Percentiles rank a stretch among this genome's conserved stretches.
Conservation (phyloP, 169 alveolate genomes). For the Plasmodium sp. region DNA sequence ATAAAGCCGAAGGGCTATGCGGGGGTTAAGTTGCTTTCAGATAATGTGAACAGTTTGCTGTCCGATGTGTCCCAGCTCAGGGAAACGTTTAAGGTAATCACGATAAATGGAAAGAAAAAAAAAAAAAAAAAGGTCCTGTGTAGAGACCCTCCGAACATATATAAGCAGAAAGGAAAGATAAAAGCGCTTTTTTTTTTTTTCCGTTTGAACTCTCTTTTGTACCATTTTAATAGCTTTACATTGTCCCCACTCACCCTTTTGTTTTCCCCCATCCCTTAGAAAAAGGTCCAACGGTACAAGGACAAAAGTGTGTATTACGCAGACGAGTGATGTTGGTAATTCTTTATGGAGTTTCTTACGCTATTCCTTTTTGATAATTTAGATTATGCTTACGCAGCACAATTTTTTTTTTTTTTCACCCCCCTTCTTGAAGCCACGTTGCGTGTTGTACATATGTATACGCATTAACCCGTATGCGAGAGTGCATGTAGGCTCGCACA, state of each 20-base stretch:
- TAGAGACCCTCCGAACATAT: neutral
- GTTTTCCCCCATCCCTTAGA: constrained; percentile 11
- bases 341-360: neutral
- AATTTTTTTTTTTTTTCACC: neutral
- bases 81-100: constrained; percentile 38
- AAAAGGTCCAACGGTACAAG: constrained; percentile 42
- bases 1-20: constrained; percentile 70
- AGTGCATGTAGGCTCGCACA: neutral
- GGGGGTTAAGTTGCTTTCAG: constrained; percentile 72
- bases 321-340: constrained; percentile 6
- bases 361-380: neutral
- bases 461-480: neutral
- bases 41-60: constrained; percentile 11
- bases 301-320: constrained; percentile 32
- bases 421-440: neutral
- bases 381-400: neutral
- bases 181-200: neutral
- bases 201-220: neutral
- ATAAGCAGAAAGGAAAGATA: neutral
- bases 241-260: neutral
- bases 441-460: neutral
- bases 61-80: constrained; percentile 30
- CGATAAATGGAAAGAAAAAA: constrained; percentile 2
- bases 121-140: neutral
- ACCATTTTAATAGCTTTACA: neutral